phyloP scores from a whole-genome alignment of 2,329 filamentous ascomycete genomes.

The Cryphonectria nitschkei region DNA sequence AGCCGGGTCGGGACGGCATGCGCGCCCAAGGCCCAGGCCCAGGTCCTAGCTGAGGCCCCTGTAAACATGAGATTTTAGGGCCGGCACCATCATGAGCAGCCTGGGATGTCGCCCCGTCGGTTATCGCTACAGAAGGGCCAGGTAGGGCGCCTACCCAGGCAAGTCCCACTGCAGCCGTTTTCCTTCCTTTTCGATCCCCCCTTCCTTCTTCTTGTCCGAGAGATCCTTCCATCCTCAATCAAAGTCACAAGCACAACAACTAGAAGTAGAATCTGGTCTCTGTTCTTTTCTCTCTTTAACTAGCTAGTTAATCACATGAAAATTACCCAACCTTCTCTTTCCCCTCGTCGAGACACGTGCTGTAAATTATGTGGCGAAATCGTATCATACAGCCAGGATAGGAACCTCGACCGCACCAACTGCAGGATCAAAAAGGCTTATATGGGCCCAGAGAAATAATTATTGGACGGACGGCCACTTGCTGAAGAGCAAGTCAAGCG shows the following conservation, averaged over 20 bases:
- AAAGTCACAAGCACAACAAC: background rate
- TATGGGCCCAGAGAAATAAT: background rate
- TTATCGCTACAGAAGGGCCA: background rate
- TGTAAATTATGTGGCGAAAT: background rate
- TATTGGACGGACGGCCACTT: background rate
- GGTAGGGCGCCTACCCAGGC: background rate
- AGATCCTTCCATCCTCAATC: no score
- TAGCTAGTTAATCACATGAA: background rate
- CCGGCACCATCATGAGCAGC: background rate
- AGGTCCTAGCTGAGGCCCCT: no score
- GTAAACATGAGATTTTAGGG: background rate
- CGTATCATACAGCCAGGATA: background rate
- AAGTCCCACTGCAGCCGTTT: background rate
- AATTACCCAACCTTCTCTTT: background rate
- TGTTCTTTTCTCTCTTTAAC: no score
- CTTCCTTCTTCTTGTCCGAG: background rate
- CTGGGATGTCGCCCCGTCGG: background rate
- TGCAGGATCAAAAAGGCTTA: background rate
- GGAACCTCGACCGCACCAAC: background rate
- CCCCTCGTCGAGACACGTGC: background rate
- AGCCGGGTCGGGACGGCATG: background rate
- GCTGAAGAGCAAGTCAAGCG: background rate
- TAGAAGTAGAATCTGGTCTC: background rate
- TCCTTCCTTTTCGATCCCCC: background rate
- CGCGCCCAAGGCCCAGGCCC: no score